Conservation (phyloP, 495 filamentous ascomycete species). For the Penicillium cosmopolitanum region DNA sequence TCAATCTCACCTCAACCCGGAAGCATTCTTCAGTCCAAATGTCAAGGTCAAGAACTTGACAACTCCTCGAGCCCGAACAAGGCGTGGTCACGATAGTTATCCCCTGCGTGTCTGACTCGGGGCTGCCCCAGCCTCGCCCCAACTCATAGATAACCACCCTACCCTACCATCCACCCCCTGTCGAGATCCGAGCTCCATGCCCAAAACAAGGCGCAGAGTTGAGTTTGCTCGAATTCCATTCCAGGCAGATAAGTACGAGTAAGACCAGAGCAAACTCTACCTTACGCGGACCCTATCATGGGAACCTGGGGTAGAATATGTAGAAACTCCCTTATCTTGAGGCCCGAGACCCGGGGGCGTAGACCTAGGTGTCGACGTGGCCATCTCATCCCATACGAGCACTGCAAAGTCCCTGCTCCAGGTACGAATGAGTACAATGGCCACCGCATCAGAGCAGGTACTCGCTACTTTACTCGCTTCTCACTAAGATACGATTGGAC, state of each 20-base stretch:
- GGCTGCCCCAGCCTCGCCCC: no score
- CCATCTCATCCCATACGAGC: background rate
- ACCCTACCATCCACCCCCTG: background rate
- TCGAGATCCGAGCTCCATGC: background rate
- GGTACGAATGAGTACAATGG: background rate
- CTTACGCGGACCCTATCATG: no score
- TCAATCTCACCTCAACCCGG: background rate
- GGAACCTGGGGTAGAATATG: background rate
- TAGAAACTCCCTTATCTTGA: background rate
- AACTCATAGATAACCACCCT: background rate
- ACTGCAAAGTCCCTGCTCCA: background rate
- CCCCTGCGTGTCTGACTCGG: background rate
- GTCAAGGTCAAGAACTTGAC: background rate
- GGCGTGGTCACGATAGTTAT: background rate
- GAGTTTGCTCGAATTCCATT: background rate
- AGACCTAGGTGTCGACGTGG: background rate
- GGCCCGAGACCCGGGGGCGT: background rate
- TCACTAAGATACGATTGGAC: background rate
- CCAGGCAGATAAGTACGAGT: background rate
- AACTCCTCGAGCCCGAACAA: no score
- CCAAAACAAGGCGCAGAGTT: background rate
- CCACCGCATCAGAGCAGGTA: background rate
- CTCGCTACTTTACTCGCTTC: background rate
- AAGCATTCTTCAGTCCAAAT: constrained; percentile 1
- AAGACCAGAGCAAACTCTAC: background rate